These are phyloP conservation scores for Ziziphus jujuba DNA, from an alignment of 306 rosid genomes.

Conservation along the genomic window DNA sequence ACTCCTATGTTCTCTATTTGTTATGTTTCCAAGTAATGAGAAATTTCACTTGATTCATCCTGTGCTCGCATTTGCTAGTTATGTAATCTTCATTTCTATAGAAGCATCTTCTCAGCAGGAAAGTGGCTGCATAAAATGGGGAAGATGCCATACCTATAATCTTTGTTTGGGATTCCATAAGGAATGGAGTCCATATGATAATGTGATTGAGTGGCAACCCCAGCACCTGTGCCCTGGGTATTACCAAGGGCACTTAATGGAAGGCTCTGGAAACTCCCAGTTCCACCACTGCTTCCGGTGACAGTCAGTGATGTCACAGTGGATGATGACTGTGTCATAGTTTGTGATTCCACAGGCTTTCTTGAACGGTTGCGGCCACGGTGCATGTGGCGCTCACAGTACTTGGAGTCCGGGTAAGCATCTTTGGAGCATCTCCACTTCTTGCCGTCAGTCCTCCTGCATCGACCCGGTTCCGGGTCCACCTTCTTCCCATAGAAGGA, in stretches of 20 bases:
- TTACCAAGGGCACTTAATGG: constrained; percentile 60
- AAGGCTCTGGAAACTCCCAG: constrained; percentile 54
- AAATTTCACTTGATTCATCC: not conserved
- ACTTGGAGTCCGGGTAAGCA: constrained; percentile 83
- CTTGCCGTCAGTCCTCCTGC: constrained; percentile 91
- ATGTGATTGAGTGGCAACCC: constrained; percentile 37
- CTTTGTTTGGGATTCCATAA: constrained; percentile 61
- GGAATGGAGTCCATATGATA: constrained; percentile 61
- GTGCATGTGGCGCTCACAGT: constrained; percentile 94
- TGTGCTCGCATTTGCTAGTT: not conserved
- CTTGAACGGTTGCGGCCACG: constrained; percentile 99
- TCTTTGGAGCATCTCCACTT: constrained; percentile 90
- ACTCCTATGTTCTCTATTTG: not conserved
- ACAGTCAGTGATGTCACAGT: constrained; percentile 55
- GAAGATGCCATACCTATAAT: constrained; percentile 51
- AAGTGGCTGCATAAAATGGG: not conserved
- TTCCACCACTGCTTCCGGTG: constrained; percentile 37
- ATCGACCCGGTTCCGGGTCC: constrained; percentile 92
- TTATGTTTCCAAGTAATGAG: constrained; percentile 5
- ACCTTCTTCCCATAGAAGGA: constrained; percentile 83
- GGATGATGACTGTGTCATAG: constrained; percentile 51
- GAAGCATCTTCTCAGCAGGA: not conserved
- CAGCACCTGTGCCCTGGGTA: constrained; percentile 51
- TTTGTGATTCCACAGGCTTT: constrained; percentile 99
- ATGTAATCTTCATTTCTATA: not conserved